These are phyloP conservation scores for Coffea humblotiana DNA, from an alignment of 305 asterid species.

Conservation along the genomic window DNA sequence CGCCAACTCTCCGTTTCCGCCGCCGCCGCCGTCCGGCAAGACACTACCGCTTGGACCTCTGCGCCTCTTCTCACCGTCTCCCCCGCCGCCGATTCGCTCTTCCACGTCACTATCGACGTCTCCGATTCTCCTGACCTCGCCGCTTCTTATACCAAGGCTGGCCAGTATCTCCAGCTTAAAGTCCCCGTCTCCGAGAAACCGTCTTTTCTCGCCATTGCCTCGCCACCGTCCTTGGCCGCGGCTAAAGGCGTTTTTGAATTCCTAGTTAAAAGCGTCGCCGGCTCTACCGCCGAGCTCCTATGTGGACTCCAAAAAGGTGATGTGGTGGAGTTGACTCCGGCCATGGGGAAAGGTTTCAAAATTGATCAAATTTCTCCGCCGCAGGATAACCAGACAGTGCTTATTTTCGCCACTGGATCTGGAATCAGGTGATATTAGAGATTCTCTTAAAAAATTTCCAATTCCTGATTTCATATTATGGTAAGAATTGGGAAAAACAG, in stretches of 20 bases:
- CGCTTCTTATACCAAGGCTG: slow-evolving; percentile 58
- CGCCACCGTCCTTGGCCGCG: slow-evolving; percentile 68
- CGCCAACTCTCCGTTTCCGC: slow-evolving; percentile 49
- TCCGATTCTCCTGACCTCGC: slow-evolving; percentile 70
- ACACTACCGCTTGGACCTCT: slow-evolving; percentile 56
- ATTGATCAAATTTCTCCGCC: slow-evolving; percentile 64
- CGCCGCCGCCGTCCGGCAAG: slow-evolving; percentile 61
- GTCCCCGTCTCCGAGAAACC: slow-evolving; percentile 53
- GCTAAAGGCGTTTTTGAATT: slow-evolving; percentile 68
- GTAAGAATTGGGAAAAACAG: too few species aligned
- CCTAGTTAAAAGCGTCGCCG: slow-evolving; percentile 61
- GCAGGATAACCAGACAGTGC: slow-evolving; percentile 55
- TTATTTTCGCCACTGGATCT: slow-evolving; percentile 89
- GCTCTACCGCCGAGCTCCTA: slow-evolving; percentile 78
- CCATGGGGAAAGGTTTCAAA: slow-evolving; percentile 74
- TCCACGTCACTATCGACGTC: slow-evolving; percentile 70
- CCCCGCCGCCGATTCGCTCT: slow-evolving; percentile 73
- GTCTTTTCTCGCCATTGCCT: slow-evolving; percentile 73
- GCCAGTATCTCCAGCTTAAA: slow-evolving; percentile 81
- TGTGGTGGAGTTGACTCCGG: slow-evolving; percentile 67
- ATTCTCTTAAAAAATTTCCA: neutral
- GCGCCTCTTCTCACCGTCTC: slow-evolving; percentile 51
- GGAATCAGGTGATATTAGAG: slow-evolving; percentile 62
- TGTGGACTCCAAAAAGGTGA: slow-evolving; percentile 66
- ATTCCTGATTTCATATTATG: neutral